phyloP scores from a whole-genome alignment of 352 stramenopile species.

The Globisporangium carolinianum region DNA sequence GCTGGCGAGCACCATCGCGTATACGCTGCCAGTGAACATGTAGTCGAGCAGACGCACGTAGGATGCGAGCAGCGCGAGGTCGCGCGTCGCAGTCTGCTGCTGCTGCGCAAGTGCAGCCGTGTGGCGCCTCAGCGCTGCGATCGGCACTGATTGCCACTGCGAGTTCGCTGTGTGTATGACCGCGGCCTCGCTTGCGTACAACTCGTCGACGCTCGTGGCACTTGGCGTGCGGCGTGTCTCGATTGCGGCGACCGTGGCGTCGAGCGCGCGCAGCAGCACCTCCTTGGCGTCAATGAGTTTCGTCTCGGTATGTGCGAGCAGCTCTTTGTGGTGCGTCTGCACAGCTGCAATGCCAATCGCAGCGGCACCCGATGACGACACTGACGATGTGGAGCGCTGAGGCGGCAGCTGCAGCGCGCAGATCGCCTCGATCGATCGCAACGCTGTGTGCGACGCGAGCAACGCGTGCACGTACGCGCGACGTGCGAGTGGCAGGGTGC shows the following conservation, averaged over 20 bases:
- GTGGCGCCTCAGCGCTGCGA: slow-evolving; percentile 30
- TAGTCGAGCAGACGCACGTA: slow-evolving; percentile 63
- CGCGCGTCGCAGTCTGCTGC: slow-evolving; percentile 32
- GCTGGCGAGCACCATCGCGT: slow-evolving; percentile 50
- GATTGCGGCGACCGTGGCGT: slow-evolving; percentile 46
- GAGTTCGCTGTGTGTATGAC: slow-evolving; percentile 40
- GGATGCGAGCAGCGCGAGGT: slow-evolving; percentile 36
- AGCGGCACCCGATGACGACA: not conserved
- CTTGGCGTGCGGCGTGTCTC: slow-evolving; percentile 26
- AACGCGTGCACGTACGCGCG: slow-evolving; percentile 32
- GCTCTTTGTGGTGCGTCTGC: slow-evolving; percentile 41
- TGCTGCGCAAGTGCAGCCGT: slow-evolving; percentile 26
- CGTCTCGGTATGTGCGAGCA: slow-evolving; percentile 34
- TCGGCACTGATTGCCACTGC: slow-evolving; percentile 60
- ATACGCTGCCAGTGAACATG: slow-evolving; percentile 63
- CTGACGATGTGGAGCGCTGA: slow-evolving; percentile 10
- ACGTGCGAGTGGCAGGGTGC: slow-evolving; percentile 31
- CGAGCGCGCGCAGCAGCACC: slow-evolving; percentile 34
- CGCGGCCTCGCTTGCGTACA: slow-evolving; percentile 36
- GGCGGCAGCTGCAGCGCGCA: slow-evolving; percentile 30
- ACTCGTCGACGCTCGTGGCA: slow-evolving; percentile 33
- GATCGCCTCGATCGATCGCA: slow-evolving; percentile 37
- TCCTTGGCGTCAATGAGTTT: slow-evolving; percentile 63
- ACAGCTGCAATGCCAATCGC: slow-evolving; percentile 27
- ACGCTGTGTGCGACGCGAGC: slow-evolving; percentile 23